A percentile compares a stretch with the other conserved stretches of the same genome.
phyloP scores from a whole-genome alignment of 768 basidiomycete species.

The Mrakia gelida region DNA sequence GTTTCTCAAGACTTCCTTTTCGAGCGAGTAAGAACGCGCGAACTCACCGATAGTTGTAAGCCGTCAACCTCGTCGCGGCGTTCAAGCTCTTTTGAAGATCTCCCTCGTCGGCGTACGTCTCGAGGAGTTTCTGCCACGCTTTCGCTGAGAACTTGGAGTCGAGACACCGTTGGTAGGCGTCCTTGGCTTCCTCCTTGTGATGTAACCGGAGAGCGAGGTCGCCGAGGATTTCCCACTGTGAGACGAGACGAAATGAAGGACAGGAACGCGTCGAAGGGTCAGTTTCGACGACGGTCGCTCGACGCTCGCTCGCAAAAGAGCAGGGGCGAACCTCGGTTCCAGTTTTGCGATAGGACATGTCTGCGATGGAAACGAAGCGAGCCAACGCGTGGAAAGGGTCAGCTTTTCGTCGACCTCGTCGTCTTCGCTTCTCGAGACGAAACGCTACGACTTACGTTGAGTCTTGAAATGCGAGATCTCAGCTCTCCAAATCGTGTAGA shows the following conservation, averaged over 20 bases:
- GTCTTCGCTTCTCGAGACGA: too few species aligned
- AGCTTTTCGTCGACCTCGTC: not conserved
- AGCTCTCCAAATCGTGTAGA: slow-evolving; percentile 98
- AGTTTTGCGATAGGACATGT: slow-evolving; percentile 95
- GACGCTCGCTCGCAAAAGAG: too few species aligned
- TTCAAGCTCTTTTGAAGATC: slow-evolving; percentile 87
- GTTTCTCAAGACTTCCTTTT: too few species aligned
- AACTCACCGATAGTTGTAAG: slow-evolving; percentile 63
- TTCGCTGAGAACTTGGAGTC: slow-evolving; percentile 84
- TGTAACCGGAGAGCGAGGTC: slow-evolving; percentile 88
- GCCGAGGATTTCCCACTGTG: slow-evolving; percentile 87
- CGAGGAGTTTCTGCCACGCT: slow-evolving; percentile 88
- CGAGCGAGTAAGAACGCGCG: too few species aligned
- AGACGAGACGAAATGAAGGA: not conserved
- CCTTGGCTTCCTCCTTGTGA: slow-evolving; percentile 98
- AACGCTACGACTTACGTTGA: slow-evolving; percentile 52
- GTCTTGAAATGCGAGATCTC: slow-evolving; percentile 99
- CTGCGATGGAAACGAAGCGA: not conserved
- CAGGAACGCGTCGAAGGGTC: not conserved
- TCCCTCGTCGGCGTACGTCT: slow-evolving; percentile 94
- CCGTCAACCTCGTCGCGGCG: slow-evolving; percentile 84
- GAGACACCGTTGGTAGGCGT: slow-evolving; percentile 91
- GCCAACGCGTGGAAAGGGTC: not conserved
- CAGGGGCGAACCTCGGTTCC: slow-evolving; percentile 60
- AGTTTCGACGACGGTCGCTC: too few species aligned